Evolutionary conservation across 306 rosid species (phyloP).

Genomic region (Dryas drummondii): DNA sequence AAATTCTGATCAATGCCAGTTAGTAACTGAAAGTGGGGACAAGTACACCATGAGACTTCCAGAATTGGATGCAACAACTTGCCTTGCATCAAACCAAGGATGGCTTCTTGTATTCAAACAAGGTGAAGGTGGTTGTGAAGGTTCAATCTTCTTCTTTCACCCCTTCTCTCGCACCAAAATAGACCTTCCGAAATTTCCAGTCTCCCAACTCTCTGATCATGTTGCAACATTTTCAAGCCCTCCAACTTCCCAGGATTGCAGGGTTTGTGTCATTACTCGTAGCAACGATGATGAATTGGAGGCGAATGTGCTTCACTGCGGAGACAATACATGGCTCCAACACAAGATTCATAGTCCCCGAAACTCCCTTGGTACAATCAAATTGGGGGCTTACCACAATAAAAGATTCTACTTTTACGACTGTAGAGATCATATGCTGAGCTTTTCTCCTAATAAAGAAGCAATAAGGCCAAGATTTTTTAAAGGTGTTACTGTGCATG

Average conservation of each 20-base stretch:
- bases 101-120: slow-evolving; percentile 35
- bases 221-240: slow-evolving; percentile 32
- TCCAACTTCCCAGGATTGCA: slow-evolving; percentile 28
- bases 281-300: neutral
- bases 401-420: slow-evolving; percentile 17
- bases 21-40: neutral
- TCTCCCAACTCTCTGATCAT: slow-evolving; percentile 4
- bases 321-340: slow-evolving; percentile 8
- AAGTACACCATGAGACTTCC: slow-evolving; percentile 13
- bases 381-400: neutral
- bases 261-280: slow-evolving; percentile 9
- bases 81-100: slow-evolving; percentile 40
- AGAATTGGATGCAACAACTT: slow-evolving; percentile 24
- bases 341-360: neutral
- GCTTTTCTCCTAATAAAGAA: neutral
- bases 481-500: neutral
- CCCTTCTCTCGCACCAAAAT: slow-evolving; percentile 34
- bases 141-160: slow-evolving; percentile 33
- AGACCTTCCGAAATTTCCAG: slow-evolving; percentile 31
- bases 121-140: neutral
- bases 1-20: neutral
- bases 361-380: neutral
- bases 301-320: slow-evolving; percentile 1
- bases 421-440: neutral
- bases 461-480: neutral